phyloP scores from a whole-genome alignment of 345 rosid genomes.

The Clarkia xantiana region DNA sequence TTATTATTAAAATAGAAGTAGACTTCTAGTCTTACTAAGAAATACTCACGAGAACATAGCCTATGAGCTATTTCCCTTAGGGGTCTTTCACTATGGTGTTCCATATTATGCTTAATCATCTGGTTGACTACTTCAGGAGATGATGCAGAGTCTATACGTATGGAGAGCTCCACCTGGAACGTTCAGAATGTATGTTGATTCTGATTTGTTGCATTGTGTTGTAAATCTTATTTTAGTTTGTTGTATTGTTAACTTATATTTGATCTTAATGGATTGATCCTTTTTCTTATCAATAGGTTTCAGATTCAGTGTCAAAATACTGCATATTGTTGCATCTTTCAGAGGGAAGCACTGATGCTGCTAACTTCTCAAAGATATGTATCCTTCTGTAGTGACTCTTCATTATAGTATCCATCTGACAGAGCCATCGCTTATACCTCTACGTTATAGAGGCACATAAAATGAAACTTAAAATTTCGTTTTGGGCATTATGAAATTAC shows the following conservation, averaged over 20 bases:
- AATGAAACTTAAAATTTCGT: too few species aligned
- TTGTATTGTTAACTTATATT: neutral
- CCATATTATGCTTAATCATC: too few species aligned
- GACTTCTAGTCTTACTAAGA: too few species aligned
- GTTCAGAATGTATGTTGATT: constrained; percentile 26
- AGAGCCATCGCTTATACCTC: neutral
- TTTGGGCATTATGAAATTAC: too few species aligned
- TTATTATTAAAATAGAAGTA: too few species aligned
- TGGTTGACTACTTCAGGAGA: constrained; percentile 24
- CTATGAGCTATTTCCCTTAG: too few species aligned
- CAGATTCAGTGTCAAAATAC: constrained; percentile 56
- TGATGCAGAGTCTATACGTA: constrained; percentile 31
- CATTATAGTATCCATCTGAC: neutral
- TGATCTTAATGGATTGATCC: neutral
- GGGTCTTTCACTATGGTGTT: too few species aligned
- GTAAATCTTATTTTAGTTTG: neutral
- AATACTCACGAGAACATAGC: too few species aligned
- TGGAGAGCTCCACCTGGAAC: constrained; percentile 53
- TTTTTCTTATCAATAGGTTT: constrained; percentile 29
- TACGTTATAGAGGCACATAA: too few species aligned
- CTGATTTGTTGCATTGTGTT: neutral
- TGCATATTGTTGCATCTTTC: constrained; percentile 55
- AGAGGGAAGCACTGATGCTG: constrained; percentile 46
- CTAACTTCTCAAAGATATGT: constrained; percentile 69
- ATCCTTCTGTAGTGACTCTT: constrained; percentile 29